A percentile compares a stretch with the other conserved stretches of the same genome.
phyloP scores from a whole-genome alignment of 2,329 filamentous ascomycete genomes.

The Aschersonia sp. region DNA sequence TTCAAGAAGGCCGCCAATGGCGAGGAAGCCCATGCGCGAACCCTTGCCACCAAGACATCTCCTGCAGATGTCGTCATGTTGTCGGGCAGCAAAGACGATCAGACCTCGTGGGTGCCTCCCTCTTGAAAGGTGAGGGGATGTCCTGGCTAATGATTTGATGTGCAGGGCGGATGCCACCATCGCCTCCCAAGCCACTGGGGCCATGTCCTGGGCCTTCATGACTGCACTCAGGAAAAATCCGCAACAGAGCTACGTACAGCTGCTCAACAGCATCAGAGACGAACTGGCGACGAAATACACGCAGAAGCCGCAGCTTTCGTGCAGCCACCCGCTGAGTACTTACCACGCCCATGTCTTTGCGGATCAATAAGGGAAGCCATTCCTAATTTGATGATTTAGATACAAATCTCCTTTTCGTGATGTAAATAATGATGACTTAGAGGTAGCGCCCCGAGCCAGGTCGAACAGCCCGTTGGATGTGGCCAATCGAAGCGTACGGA shows the following conservation, averaged over 20 bases:
- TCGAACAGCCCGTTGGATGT: not conserved
- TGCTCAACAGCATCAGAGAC: conserved; percentile 92
- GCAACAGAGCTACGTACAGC: conserved; percentile 92
- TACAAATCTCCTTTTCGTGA: conserved; percentile 47
- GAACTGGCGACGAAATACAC: conserved; percentile 77
- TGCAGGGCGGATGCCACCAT: conserved; percentile 82
- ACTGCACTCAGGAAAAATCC: conserved; percentile 87
- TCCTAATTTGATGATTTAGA: conserved; percentile 19
- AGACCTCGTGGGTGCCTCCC: conserved; percentile 62
- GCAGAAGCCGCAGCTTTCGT: conserved; percentile 93
- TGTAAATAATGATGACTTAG: conserved; percentile 24
- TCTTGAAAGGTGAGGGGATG: not conserved
- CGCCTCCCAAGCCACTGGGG: conserved; percentile 77
- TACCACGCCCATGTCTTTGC: conserved; percentile 6
- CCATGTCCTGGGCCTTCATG: conserved; percentile 98
- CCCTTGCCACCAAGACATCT: conserved; percentile 78
- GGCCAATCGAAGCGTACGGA: no score
- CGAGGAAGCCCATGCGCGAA: conserved; percentile 66
- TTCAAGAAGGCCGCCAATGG: conserved; percentile 81
- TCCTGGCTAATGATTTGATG: not conserved
- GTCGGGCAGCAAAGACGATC: conserved; percentile 90
- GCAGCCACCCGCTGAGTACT: conserved; percentile 90
- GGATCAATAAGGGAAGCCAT: conserved; percentile 5
- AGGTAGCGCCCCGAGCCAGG: not conserved
- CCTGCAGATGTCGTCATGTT: conserved; percentile 96